A percentile compares a stretch with the other conserved stretches of the same genome.
phyloP scores from a whole-genome alignment of 202 grass and related monocot species.

The Zizania palustris region DNA sequence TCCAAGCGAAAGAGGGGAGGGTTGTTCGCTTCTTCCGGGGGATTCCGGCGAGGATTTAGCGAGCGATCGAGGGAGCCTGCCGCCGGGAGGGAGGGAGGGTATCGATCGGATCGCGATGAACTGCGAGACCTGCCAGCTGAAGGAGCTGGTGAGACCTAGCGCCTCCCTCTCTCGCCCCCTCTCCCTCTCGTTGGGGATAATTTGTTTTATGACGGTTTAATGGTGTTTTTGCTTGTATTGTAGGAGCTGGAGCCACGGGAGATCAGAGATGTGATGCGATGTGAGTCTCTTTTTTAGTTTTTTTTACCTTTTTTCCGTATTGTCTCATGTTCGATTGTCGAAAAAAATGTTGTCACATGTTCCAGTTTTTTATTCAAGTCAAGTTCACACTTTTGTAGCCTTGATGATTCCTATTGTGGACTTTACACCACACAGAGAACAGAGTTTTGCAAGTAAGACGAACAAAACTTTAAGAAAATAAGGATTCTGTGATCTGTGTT shows the following conservation, averaged over 20 bases:
- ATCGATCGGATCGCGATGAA: conserved; percentile 48
- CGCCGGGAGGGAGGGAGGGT: background rate
- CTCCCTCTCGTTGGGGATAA: background rate
- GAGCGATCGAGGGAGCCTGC: background rate
- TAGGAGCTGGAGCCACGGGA: conserved; percentile 53
- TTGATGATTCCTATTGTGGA: background rate
- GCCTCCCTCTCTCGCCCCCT: background rate
- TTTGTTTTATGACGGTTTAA: background rate
- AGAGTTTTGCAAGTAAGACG: background rate
- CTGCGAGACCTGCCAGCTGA: conserved; percentile 71
- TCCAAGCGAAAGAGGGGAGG: background rate
- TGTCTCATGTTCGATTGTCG: too few relatives aligned
- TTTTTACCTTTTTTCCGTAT: background rate
- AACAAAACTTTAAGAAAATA: background rate
- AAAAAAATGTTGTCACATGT: too few relatives aligned
- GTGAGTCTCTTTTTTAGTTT: conserved; percentile 26
- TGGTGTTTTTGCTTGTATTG: background rate
- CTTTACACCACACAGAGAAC: background rate
- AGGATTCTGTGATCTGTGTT: background rate
- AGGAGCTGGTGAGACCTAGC: conserved; percentile 54
- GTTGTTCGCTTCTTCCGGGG: background rate
- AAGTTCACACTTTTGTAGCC: background rate
- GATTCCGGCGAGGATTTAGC: background rate
- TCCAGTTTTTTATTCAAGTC: too few relatives aligned
- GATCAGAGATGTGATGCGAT: conserved; percentile 63